Evolutionary conservation across 2,329 filamentous ascomycete genomes (phyloP), one percentile per base, ranked within the genome.

Genomic region (Fusarium denticulatum): DNA sequence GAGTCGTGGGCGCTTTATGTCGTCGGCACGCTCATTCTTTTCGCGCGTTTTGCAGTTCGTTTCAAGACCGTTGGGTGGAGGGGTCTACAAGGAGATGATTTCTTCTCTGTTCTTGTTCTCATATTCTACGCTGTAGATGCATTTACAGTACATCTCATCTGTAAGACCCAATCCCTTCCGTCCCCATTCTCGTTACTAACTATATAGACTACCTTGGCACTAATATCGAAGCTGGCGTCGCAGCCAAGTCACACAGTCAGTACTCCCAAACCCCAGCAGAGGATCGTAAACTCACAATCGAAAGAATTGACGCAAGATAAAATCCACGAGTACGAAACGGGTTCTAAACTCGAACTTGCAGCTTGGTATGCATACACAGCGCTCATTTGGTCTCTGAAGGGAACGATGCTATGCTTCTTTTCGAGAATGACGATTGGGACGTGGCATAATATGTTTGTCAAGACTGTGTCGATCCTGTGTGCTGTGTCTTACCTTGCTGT

Each of bases 351-450:
- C 11, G 75, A 85, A 53, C 73, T 85, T 16, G 64, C 79, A 0
- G 83, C 82, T 0, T 85, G 83, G 83, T 85, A 83, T 34, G 77
- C 77, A 12, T 84, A 84, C 45, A 81, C 81, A 0, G 77, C 79
- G 0, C 77, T 83, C 0, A 78, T 83, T 13, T 84, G 81, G 81
- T 80, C 67, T 8, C 69, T 81, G 6, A 81, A 81, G 42, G 79
- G 77, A 9, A 79, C 74, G 0, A 69, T 81, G 72, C 37, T 81
- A 7, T 79, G 72, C 10, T 81, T 81, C 64, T 80, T 79, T 15
- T 75, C 72, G 8, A 72, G 75, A 8, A 76, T 80, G 67, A 79
- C 79, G 0, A 79, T 78, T 0, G 79, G 78, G 4, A 65, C 76
- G 0, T 79, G 76, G 73, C 73, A 78, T 32, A 71, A 71, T 3